A percentile compares a stretch with the other conserved stretches of the same genome.
Evolutionary conservation across 2,329 filamentous ascomycete genomes (phyloP).

Genomic region (Aspergillus sergii): DNA sequence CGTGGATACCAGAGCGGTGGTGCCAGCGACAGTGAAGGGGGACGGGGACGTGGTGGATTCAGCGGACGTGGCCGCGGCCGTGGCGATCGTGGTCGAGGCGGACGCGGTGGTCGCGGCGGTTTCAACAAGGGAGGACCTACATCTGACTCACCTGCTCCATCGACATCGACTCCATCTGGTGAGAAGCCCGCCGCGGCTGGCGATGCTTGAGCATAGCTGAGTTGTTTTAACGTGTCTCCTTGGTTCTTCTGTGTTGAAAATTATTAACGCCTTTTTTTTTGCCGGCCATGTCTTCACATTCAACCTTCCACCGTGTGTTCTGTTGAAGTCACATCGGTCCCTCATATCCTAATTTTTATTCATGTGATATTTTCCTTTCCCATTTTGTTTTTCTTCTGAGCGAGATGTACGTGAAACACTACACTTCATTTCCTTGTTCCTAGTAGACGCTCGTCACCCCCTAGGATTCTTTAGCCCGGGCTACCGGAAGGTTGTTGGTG

Average conservation of each 20-base stretch:
- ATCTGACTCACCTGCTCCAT: slow-evolving; percentile 34
- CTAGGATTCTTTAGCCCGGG: slow-evolving; percentile 6
- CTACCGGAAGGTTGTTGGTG: slow-evolving; percentile 14
- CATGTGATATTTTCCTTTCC: slow-evolving; percentile 24
- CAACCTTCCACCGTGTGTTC: slow-evolving; percentile 10
- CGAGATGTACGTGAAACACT: slow-evolving; percentile 25
- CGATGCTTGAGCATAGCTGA: slow-evolving; percentile 29
- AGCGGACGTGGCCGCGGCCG: slow-evolving; percentile 56
- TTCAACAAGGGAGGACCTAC: slow-evolving; percentile 60
- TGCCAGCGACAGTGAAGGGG: slow-evolving; percentile 73
- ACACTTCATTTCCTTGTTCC: slow-evolving; percentile 21
- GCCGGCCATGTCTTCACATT: slow-evolving; percentile 19
- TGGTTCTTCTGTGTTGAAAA: slow-evolving; percentile 13
- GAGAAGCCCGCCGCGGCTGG: slow-evolving; percentile 39
- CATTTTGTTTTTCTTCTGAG: slow-evolving; percentile 21
- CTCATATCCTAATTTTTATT: slow-evolving; percentile 33
- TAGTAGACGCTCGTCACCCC: slow-evolving; percentile 18
- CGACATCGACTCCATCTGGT: slow-evolving; percentile 29
- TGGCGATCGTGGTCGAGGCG: slow-evolving; percentile 50
- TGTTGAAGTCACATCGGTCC: slow-evolving; percentile 6
- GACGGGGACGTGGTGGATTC: slow-evolving; percentile 53
- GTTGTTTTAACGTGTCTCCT: slow-evolving; percentile 7
- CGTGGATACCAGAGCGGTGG: slow-evolving; percentile 85
- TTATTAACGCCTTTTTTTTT: slow-evolving; percentile 11
- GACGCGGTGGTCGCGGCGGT: slow-evolving; percentile 60